A percentile compares a stretch with the other conserved stretches of the same genome.
These are phyloP conservation scores for Phytophthora rubi DNA, from an alignment of 352 stramenopile species.

Conservation along the genomic window DNA sequence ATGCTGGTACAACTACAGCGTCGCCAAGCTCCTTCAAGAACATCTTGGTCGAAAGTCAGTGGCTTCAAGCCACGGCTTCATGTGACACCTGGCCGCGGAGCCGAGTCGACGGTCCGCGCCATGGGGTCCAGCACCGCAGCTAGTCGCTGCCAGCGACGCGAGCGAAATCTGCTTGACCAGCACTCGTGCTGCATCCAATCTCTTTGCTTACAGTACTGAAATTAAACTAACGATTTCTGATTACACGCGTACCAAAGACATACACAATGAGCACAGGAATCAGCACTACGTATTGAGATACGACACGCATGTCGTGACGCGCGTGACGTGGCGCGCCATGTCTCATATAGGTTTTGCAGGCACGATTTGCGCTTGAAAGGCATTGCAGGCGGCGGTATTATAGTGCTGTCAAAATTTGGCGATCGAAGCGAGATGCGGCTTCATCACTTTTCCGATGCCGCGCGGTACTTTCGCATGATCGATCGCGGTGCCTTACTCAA, in stretches of 20 bases:
- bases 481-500: no score
- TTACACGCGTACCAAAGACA: not conserved
- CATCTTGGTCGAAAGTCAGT: not conserved
- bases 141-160: not conserved
- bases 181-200: not conserved
- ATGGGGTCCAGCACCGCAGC: not conserved
- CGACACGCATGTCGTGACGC: not conserved
- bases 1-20: not conserved
- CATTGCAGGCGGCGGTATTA: no score
- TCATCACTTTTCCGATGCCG: no score
- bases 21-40: not conserved
- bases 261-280: no score
- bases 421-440: not conserved
- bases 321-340: constrained; percentile 5
- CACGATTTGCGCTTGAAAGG: constrained; percentile 12
- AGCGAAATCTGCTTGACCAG: not conserved
- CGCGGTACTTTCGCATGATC: no score
- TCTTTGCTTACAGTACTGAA: constrained; percentile 11
- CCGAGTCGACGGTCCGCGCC: not conserved
- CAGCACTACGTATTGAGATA: not conserved
- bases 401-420: not conserved
- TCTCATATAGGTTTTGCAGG: constrained; percentile 12
- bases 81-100: not conserved
- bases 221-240: not conserved
- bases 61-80: not conserved